These are phyloP conservation scores for Rubroboletus satanas DNA, from an alignment of 768 basidiomycete species.

Conservation along the genomic window DNA sequence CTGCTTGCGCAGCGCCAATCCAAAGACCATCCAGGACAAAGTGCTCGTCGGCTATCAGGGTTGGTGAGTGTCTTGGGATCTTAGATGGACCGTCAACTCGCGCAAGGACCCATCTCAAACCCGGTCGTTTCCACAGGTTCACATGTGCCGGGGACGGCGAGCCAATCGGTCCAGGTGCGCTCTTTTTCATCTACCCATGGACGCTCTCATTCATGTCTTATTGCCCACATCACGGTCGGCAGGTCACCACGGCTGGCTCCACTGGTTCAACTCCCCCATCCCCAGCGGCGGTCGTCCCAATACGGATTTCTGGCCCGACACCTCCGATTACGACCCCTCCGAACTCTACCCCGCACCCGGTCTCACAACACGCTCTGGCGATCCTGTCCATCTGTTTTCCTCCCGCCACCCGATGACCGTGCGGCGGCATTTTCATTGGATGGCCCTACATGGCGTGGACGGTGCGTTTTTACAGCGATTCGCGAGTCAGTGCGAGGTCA, in stretches of 20 bases:
- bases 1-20: constrained; percentile 47
- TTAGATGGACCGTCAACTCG: background rate
- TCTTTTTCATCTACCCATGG: background rate
- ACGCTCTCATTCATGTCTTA: background rate
- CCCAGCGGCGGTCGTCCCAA: constrained; percentile 67
- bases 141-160: constrained; percentile 67
- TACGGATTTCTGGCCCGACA: constrained; percentile 78
- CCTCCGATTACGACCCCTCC: constrained; percentile 62
- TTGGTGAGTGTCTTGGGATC: constrained; percentile 47
- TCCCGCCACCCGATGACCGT: constrained; percentile 75
- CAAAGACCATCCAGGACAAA: constrained; percentile 78
- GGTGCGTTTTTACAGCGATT: constrained; percentile 83
- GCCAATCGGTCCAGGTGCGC: constrained; percentile 56
- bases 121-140: constrained; percentile 45
- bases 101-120: background rate
- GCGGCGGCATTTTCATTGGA: constrained; percentile 57
- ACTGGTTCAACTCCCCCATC: constrained; percentile 75
- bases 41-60: constrained; percentile 86
- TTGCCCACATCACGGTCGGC: constrained; percentile 6
- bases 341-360: constrained; percentile 72
- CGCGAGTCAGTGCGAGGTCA: constrained; percentile 58
- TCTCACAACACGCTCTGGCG: constrained; percentile 50
- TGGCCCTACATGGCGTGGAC: constrained; percentile 77
- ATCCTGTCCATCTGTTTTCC: constrained; percentile 70
- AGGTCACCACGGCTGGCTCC: constrained; percentile 83